Base-by-base conservation (phyloP, 2,329 filamentous ascomycete genomes). In the Furcasterigmium furcatum region DNA sequence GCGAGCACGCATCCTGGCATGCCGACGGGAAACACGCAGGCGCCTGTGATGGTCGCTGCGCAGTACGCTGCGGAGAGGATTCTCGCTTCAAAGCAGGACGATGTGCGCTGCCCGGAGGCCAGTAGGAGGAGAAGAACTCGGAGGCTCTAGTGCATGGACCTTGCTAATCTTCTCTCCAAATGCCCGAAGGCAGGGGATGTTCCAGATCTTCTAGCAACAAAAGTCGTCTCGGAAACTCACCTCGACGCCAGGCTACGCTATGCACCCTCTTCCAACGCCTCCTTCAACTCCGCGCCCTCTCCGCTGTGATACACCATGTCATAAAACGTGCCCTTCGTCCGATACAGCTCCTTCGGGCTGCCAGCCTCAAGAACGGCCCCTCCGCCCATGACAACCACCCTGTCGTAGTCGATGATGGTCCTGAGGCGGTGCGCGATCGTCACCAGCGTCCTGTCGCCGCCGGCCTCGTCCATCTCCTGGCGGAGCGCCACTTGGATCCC, bases 331-430 rank as follows among this genome's bases (percentile, higher is more conserved):
- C 73, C 72, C 44, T 64, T 63, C 4, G 62, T 58, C 34, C 65
- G 54, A 48, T 74, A 77, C 32, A 79, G 57, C 41, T 74, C 68
- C 34, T 58, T 63, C 3, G 76, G 76, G 16, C 68, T 68, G 8
- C 75, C 76, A 16, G 65, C 74, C 72, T 82, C 78, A 9, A 77
- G 52, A 7, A 82, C 74, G 24, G 63, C 63, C 1, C 79, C 79
- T 0, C 67, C 71, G 8, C 70, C 71, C 73, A 83, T 74, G 14
- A 83, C 78, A 4, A 82, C 69, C 1, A 84, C 70, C 24, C 67
- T 68, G 54, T 84, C 78, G 50, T 80, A 82, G 58, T 82, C 78
- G 46, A 80, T 73, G 43, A 84, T 80, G 0, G 79, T 82, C 35
- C 73, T 65, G 40, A 82, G 60, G 5, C 78, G 70, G 58, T 82